A percentile compares a stretch with the other conserved stretches of the same genome.
These are phyloP conservation scores for Penicillium atrosanguineum DNA, from an alignment of 495 filamentous ascomycete genomes.

Conservation along the genomic window DNA sequence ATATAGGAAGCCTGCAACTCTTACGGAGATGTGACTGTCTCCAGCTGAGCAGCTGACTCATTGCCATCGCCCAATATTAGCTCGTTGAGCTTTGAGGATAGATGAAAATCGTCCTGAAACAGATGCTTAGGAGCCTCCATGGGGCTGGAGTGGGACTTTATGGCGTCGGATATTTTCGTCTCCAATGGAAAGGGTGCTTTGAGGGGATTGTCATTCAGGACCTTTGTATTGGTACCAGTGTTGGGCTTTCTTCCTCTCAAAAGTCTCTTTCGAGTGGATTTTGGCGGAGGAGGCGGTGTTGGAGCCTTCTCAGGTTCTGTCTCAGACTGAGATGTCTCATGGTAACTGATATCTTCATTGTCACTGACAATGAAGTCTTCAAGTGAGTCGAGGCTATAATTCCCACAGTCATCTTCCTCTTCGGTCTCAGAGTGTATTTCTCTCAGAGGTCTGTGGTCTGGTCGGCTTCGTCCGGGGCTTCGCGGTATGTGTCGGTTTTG, in stretches of 20 bases:
- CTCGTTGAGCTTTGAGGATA: slow-evolving; percentile 22
- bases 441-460: slow-evolving; percentile 5
- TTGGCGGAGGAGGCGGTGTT: slow-evolving; percentile 25
- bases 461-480: slow-evolving; percentile 13
- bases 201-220: slow-evolving; percentile 10
- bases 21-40: slow-evolving; percentile 23
- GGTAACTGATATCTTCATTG: slow-evolving; percentile 41
- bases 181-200: slow-evolving; percentile 20
- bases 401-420: slow-evolving; percentile 22
- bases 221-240: slow-evolving; percentile 16
- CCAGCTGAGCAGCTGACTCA: slow-evolving; percentile 21
- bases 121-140: slow-evolving; percentile 12
- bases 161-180: slow-evolving; percentile 18
- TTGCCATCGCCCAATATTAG: slow-evolving; percentile 25
- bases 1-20: slow-evolving; percentile 1
- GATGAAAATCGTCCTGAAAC: slow-evolving; percentile 26
- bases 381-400: slow-evolving; percentile 37
- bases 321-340: slow-evolving; percentile 36
- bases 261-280: slow-evolving; percentile 30
- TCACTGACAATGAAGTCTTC: slow-evolving; percentile 50
- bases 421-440: slow-evolving; percentile 14
- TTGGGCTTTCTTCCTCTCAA: slow-evolving; percentile 35
- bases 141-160: slow-evolving; percentile 13
- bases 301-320: slow-evolving; percentile 27
- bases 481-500: slow-evolving; percentile 14